Evolutionary conservation across 305 asterid genomes (phyloP), one percentile per base, ranked within the genome.

Genomic region (Solanum aculeatissimum): DNA sequence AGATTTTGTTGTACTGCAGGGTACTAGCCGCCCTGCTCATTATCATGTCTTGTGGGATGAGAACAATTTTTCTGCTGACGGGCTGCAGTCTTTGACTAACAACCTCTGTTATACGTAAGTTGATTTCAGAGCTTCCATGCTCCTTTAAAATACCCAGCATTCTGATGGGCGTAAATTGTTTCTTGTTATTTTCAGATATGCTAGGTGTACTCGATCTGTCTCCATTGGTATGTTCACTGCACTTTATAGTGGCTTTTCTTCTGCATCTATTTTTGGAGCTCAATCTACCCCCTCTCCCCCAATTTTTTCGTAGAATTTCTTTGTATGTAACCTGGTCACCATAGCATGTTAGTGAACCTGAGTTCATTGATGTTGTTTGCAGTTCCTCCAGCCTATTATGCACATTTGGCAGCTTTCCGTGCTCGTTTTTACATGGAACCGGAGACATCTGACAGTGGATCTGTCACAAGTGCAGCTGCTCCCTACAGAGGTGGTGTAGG

Each of bases 331-430:
- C 65, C 65, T 51, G 63, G 27, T 27, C 63, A 27, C 27, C 19
- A 10, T 47, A 27, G 16, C 42, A 47, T 47, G 81, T 75, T 75
- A 25, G 43, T 78, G 7, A 38, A 25, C 38, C 19, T 62, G n/a
- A 16, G 45, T 25, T 57, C 54, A 6, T 51, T 77, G 65, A 49
- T 77, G 65, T 58, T 51, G 62, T 77, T 72, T 49, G 77, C 93
- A 97, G 97, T 97, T 83, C 99, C 99, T 47, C 99, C 99, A 63
- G 99, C 98, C 15, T 97, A 95, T 84, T 97, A 97, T 81, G 99
- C 98, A 0, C 99, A 97, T 89, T 83, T 97, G 85, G 99, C 98
- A 71, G 99, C 99, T 16, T 97, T 97, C 66, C 93, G 99, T 57
- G 99, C 99, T 29, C 96, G 99, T 8, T 95, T 92, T 85, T 97